These are phyloP conservation scores for Jimgerdemannia lactiflua DNA, from an alignment of 192 early-diverging fungal species.

Conservation along the genomic window DNA sequence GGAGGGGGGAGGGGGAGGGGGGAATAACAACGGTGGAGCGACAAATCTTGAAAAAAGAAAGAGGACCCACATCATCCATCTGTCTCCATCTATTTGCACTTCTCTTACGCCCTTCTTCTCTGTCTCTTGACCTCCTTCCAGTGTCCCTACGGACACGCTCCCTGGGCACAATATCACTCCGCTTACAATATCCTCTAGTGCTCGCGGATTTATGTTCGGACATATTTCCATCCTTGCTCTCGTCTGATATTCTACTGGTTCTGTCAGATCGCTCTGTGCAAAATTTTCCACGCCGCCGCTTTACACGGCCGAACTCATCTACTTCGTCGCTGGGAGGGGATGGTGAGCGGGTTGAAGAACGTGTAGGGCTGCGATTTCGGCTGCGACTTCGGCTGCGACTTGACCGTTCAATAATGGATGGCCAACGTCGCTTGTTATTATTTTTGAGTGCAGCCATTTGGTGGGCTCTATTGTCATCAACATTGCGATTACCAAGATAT, in stretches of 20 bases:
- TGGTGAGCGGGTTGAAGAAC: not conserved
- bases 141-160: not conserved
- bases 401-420: not conserved
- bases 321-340: conserved; percentile 28
- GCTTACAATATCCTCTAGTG: not conserved
- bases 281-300: conserved; percentile 23
- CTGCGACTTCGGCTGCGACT: not conserved
- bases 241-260: not conserved
- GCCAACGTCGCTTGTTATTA: not conserved
- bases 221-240: not conserved
- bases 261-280: not conserved
- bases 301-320: conserved; percentile 35
- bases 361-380: not conserved
- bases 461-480: not conserved
- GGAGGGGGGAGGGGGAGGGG: no score
- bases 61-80: not conserved
- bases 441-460: not conserved
- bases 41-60: not conserved
- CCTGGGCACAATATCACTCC: not conserved
- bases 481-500: not conserved
- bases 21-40: not conserved
- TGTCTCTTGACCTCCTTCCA: not conserved
- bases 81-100: not conserved
- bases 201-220: not conserved
- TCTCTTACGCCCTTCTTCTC: conserved; percentile 4